Conservation (phyloP, 176 grass and related monocot genomes). For the Eragrostis nindensis region DNA sequence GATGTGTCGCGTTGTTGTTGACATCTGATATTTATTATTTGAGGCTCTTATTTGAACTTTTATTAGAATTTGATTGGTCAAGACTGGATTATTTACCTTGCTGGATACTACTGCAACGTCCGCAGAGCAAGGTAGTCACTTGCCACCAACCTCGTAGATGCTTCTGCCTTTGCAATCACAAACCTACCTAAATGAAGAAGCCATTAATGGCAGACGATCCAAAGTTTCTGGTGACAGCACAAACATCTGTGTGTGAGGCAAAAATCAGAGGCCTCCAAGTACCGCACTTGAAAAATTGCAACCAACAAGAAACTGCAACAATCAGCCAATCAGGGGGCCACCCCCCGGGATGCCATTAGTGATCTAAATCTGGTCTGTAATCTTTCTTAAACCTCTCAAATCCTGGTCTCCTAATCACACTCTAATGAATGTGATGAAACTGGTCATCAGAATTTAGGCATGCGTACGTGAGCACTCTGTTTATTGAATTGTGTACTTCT, state of each 20-base stretch:
- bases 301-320: neutral
- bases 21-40: neutral
- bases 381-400: neutral
- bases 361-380: neutral
- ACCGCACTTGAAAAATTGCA: slow-evolving; percentile 19
- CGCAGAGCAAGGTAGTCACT: neutral
- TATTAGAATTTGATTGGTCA: neutral
- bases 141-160: slow-evolving; percentile 30
- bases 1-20: neutral
- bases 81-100: neutral
- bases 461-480: no score
- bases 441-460: no score
- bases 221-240: slow-evolving; percentile 31
- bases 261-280: slow-evolving; percentile 15
- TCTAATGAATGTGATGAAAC: neutral
- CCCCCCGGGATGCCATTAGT: neutral
- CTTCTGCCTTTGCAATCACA: slow-evolving; percentile 28
- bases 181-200: slow-evolving; percentile 52
- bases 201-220: slow-evolving; percentile 34
- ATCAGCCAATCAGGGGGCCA: neutral
- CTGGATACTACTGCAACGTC: neutral
- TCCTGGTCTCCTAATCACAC: neutral
- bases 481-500: neutral
- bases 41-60: neutral
- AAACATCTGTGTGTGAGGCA: slow-evolving; percentile 1